Conservation (phyloP, 306 rosid species). For the Glycyrrhiza uralensis region DNA sequence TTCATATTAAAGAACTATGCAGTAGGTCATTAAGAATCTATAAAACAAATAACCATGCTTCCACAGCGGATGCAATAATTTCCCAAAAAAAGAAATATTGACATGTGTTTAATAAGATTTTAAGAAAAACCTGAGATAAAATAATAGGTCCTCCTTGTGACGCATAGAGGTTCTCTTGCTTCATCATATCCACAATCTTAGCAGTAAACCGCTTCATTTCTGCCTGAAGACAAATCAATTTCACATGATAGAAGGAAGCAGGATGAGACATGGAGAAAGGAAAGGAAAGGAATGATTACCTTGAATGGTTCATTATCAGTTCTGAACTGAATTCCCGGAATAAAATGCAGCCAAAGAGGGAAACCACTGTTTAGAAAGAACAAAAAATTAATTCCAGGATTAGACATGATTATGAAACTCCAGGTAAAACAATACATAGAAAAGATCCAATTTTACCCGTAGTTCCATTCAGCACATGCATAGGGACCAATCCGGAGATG, state of each 20-base stretch:
- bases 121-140: slow-evolving; percentile 73
- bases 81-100: neutral
- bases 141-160: slow-evolving; percentile 96
- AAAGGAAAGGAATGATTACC: slow-evolving; percentile 36
- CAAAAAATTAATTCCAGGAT: neutral
- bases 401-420: slow-evolving; percentile 7
- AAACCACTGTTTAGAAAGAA: slow-evolving; percentile 58
- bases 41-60: neutral
- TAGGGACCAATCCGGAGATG: slow-evolving; percentile 96
- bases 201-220: slow-evolving; percentile 86
- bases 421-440: neutral
- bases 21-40: neutral
- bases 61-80: neutral
- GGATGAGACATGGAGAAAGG: neutral
- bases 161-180: slow-evolving; percentile 76
- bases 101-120: neutral
- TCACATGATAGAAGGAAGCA: neutral
- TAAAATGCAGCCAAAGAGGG: slow-evolving; percentile 86
- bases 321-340: slow-evolving; percentile 72
- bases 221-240: slow-evolving; percentile 42
- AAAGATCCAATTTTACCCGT: slow-evolving; percentile 50
- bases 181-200: slow-evolving; percentile 83
- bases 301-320: slow-evolving; percentile 80
- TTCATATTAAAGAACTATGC: neutral
- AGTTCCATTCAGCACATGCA: slow-evolving; percentile 97